Evolutionary conservation across 306 rosid species (phyloP).

Genomic region (Trifolium dubium): DNA sequence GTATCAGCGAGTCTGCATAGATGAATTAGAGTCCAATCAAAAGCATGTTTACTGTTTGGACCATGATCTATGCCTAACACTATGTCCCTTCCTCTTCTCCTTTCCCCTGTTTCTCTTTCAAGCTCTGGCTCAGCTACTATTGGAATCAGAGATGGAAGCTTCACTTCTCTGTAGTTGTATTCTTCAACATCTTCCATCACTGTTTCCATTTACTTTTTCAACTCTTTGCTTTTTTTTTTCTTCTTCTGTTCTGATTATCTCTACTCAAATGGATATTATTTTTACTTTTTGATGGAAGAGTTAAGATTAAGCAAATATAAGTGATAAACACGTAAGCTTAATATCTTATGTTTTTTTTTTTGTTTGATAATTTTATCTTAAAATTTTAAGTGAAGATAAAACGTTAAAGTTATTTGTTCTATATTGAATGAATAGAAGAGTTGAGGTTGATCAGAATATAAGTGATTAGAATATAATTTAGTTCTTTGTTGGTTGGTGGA

Average conservation of each 20-base stretch:
- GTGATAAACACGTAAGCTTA: too few relatives aligned
- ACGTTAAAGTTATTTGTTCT: too few relatives aligned
- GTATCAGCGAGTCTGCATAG: slow-evolving; percentile 81
- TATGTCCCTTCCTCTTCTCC: slow-evolving; percentile 77
- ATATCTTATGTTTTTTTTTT: too few relatives aligned
- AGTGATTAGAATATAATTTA: too few relatives aligned
- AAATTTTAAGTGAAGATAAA: too few relatives aligned
- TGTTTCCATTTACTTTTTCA: slow-evolving; percentile 51
- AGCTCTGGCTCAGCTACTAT: slow-evolving; percentile 59
- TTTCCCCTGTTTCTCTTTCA: slow-evolving; percentile 71
- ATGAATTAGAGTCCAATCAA: slow-evolving; percentile 91
- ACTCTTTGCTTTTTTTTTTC: not conserved
- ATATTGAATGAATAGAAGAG: too few relatives aligned
- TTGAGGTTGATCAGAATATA: too few relatives aligned
- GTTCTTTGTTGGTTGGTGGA: not conserved
- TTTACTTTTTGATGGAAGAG: too few relatives aligned
- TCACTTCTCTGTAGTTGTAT: slow-evolving; percentile 76
- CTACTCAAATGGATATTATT: too few relatives aligned
- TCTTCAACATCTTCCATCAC: slow-evolving; percentile 73
- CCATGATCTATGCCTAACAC: slow-evolving; percentile 82
- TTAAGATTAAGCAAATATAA: too few relatives aligned
- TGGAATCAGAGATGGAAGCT: slow-evolving; percentile 56
- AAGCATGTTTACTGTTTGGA: slow-evolving; percentile 76
- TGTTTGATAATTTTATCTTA: too few relatives aligned
- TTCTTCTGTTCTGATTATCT: not conserved